Base-by-base conservation (phyloP, 164 flowering plant species). In the Vitis riparia region DNA sequence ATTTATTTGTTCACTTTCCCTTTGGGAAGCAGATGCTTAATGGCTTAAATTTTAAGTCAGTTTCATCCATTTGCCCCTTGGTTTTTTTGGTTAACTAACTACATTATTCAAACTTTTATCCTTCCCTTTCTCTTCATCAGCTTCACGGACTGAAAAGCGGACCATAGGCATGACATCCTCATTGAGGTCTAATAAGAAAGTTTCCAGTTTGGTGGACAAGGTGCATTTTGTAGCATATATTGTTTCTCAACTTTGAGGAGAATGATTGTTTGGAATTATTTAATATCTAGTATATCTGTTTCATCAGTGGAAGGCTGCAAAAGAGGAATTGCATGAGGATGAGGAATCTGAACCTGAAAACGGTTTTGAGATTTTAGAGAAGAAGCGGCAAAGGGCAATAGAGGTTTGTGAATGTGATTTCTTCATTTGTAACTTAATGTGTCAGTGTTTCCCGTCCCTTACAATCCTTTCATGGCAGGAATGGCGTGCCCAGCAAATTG, bases 291-390 rank as follows among this genome's bases (percentile, higher is more conserved):
- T 30, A 62, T 55, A 5, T 57, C 3, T n/a, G 11, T 68, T 59
- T 75, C 47, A 61, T 59, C 79, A 96, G 99, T 96, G 99, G 97
- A 96, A 88, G 73, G 99, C 98, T 65, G 99, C 94, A 14, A 91
- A 96, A 81, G 98, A 93, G 74, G 98, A 96, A 81, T 68, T 96
- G 79, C 84, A 87, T 32, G 97, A 87, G 70, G 89, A 82, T 51
- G 93, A 88, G 71, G 97, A 94, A 75, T 93, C 91, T 57, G 93
- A 95, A 77, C 92, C 89, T 66, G 87, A 87, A 79, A 84, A 80
- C 80, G 82, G 88, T 6, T 83, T 78, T 71, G 95, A 90, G 73
- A 77, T 81, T 23, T 65, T 93, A 62, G 99, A 96, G 84, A 91
- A 75, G 82, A 93, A 93, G 82, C 82, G 86, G 29, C 92, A 85